Evolutionary conservation across 1,284 basidiomycete species (phyloP), one percentile per base, ranked within the genome.

Genomic region (Laetiporus sulphureus): DNA sequence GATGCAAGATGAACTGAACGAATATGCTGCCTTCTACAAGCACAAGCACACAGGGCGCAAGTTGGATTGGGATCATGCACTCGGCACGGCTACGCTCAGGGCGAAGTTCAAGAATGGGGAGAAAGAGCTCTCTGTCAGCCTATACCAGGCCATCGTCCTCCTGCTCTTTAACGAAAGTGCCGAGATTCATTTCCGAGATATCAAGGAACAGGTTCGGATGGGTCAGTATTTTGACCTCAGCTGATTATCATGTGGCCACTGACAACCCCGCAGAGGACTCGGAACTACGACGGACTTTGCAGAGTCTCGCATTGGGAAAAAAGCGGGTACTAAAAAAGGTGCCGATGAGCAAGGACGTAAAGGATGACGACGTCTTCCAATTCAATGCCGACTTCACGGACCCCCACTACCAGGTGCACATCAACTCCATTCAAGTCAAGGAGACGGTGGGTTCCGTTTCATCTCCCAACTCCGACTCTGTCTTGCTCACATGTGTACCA

Each of bases 391-490:
- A 77, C 13, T 96, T 98, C 62, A 79, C 81, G 32, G 89, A 95
- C 57, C 75, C 84, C 6, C 74, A 80, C 19, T 68, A 81, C 37
- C 87, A 84, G 53, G 79, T 99, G 36, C 88, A 91, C 61, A 95
- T 99, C 68, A 97, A 95, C 59, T 91, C 93, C 39, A 96, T 99
- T 48, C 95, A 98, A 64, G 85, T 86, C 35, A 92, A 93, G 58
- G 87, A 93, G 54, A 83, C 90, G 45, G 88, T 91, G 54, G 41
- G 76, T 66, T 10, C 23, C 37, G 29, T 38, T 16, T 37, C 33
- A 34, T 27, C 21, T 37, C 6, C 20, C 10, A 38, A 33, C 22
- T 11, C 15, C 35, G n/a, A n/a, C 22, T 30, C 13, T 5, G 32
- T 32, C 15, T 36, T 32, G 16, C 34, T 38, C 39, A 44, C 39